phyloP scores from a whole-genome alignment of 2,329 filamentous ascomycete species.

The Beauveria sp. region DNA sequence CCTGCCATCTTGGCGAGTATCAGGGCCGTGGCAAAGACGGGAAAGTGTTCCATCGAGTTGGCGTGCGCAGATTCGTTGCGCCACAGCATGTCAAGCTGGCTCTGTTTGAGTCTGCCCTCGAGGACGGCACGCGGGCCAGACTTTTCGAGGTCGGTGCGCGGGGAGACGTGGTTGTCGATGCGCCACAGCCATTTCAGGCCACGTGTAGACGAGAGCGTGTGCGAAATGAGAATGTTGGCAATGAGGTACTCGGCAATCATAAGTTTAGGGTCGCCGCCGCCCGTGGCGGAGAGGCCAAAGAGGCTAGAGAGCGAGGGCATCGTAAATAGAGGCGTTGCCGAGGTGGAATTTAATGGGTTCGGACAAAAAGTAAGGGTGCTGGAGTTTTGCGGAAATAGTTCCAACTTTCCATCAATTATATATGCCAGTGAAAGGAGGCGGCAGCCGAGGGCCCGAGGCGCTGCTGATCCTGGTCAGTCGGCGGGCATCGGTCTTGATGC shows the following conservation, averaged over 20 bases:
- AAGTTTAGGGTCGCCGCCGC: not conserved
- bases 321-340: not conserved
- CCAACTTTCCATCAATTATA: too few species aligned
- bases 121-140: constrained; percentile 5
- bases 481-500: too few species aligned
- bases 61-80: constrained; percentile 6
- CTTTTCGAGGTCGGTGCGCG: not conserved
- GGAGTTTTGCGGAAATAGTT: too few species aligned
- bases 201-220: not conserved
- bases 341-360: not conserved
- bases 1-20: constrained; percentile 4
- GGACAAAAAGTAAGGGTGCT: too few species aligned
- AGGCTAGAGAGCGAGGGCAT: constrained; percentile 2
- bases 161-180: constrained; percentile 10
- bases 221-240: not conserved
- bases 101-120: not conserved
- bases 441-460: too few species aligned
- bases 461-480: too few species aligned
- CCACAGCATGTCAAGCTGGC: constrained; percentile 2
- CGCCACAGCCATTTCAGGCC: not conserved
- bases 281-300: not conserved
- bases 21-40: constrained; percentile 3
- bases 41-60: constrained; percentile 10
- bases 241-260: constrained; percentile 9
- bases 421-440: too few species aligned